These are phyloP conservation scores for Dothistroma pini DNA, from an alignment of 2,329 filamentous ascomycete genomes.

Conservation along the genomic window DNA sequence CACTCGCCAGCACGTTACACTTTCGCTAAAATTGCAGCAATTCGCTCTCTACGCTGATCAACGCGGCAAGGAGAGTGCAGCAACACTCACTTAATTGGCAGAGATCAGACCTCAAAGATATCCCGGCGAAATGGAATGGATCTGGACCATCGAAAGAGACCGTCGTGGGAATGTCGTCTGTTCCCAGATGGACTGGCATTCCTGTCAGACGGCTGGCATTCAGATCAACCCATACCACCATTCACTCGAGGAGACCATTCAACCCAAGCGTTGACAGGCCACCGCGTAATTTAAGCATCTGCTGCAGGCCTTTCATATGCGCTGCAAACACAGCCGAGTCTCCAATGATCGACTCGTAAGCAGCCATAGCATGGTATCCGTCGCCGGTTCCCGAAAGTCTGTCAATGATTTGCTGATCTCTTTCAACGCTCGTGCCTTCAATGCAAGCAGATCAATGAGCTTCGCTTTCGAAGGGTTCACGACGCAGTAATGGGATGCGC, in stretches of 20 bases:
- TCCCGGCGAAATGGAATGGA: conserved; percentile 26
- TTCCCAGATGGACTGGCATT: conserved; percentile 15
- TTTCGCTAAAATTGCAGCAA: too few species aligned
- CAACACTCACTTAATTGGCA: too few species aligned
- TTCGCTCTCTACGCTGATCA: too few species aligned
- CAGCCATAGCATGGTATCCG: conserved; percentile 46
- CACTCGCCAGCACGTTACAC: too few species aligned
- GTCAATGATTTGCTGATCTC: conserved; percentile 40
- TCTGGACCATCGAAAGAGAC: conserved; percentile 25
- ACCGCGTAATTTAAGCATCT: conserved; percentile 43
- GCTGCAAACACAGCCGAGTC: conserved; percentile 38
- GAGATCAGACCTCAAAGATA: background rate
- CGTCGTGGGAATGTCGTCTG: conserved; percentile 19
- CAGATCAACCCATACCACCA: conserved; percentile 47
- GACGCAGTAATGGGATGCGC: conserved; percentile 39
- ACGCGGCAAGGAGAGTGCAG: too few species aligned
- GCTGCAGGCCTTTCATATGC: conserved; percentile 45
- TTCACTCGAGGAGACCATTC: conserved; percentile 44
- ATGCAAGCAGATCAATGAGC: conserved; percentile 35
- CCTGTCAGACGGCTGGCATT: conserved; percentile 26
- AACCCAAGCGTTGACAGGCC: conserved; percentile 42
- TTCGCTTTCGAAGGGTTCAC: conserved; percentile 23
- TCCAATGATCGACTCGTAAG: conserved; percentile 49
- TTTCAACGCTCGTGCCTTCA: conserved; percentile 42
- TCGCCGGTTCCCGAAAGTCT: conserved; percentile 26